phyloP scores from a whole-genome alignment of 1,284 basidiomycete species.

The Porodaedalea pini region DNA sequence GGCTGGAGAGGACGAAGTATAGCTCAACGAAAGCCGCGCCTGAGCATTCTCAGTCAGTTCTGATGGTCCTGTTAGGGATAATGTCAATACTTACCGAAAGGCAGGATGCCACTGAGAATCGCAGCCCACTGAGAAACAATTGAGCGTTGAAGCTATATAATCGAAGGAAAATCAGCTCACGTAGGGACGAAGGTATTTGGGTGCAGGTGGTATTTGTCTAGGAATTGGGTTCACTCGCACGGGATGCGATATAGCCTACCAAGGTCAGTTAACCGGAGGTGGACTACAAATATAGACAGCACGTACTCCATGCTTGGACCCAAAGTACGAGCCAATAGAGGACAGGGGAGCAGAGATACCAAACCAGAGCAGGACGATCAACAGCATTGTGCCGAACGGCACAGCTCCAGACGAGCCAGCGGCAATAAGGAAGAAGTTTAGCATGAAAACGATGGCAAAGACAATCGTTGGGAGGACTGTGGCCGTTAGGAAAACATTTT shows the following conservation, averaged over 20 bases:
- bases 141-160: slow-evolving; percentile 6
- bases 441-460: slow-evolving; percentile 78
- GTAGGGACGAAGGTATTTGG: slow-evolving; percentile 81
- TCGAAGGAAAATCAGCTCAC: slow-evolving; percentile 37
- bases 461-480: slow-evolving; percentile 86
- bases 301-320: slow-evolving; percentile 83
- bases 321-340: slow-evolving; percentile 71
- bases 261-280: slow-evolving; percentile 12
- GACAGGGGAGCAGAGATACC: slow-evolving; percentile 88
- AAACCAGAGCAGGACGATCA: slow-evolving; percentile 93
- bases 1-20: slow-evolving; percentile 89
- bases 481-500: slow-evolving; percentile 86
- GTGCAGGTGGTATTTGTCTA: slow-evolving; percentile 81
- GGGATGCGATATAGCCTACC: slow-evolving; percentile 69
- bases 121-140: slow-evolving; percentile 56
- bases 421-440: slow-evolving; percentile 83
- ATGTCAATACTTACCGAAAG: slow-evolving; percentile 62
- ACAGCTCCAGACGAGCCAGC: slow-evolving; percentile 93
- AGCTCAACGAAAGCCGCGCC: slow-evolving; percentile 94
- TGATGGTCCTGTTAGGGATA: not conserved
- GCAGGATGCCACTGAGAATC: slow-evolving; percentile 85
- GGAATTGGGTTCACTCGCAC: slow-evolving; percentile 93
- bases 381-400: slow-evolving; percentile 91
- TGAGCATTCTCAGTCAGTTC: slow-evolving; percentile 29
- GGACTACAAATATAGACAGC: slow-evolving; percentile 4